Percentiles rank a stretch among this genome's conserved stretches.
Evolutionary conservation across 495 filamentous ascomycete genomes (phyloP).

Genomic region (Bombardia bombarda): DNA sequence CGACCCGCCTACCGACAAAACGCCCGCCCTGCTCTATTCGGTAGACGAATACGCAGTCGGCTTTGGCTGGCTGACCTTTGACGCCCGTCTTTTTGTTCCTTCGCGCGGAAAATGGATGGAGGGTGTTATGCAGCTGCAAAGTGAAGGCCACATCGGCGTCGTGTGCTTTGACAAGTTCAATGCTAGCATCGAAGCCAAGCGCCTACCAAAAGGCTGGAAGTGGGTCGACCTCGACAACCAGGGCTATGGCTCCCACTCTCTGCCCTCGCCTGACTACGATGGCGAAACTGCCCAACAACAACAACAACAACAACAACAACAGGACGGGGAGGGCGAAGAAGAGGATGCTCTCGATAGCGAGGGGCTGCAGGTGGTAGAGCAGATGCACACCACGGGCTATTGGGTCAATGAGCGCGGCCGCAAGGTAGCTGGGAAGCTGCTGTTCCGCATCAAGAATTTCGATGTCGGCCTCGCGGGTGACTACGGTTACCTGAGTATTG

Average conservation of each 20-base stretch:
- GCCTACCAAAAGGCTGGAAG: conserved; percentile 36
- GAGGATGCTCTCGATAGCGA: conserved; percentile 18
- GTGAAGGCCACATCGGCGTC: conserved; percentile 40
- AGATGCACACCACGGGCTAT: conserved; percentile 43
- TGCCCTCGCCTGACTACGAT: conserved; percentile 1
- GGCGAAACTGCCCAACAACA: conserved; percentile 11
- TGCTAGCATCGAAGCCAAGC: conserved; percentile 39
- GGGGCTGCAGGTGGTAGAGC: conserved; percentile 25
- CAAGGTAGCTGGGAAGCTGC: conserved; percentile 33
- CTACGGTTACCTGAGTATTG: conserved; percentile 38
- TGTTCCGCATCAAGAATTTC: conserved; percentile 43
- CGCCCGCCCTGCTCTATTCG: conserved; percentile 27
- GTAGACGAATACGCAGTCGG: conserved; percentile 38
- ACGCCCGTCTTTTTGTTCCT: conserved; percentile 37
- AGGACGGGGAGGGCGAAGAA: conserved; percentile 2
- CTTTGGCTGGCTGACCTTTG: conserved; percentile 40
- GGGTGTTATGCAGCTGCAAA: conserved; percentile 39
- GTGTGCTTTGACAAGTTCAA: conserved; percentile 45
- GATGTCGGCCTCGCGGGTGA: conserved; percentile 42
- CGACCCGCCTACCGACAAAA: conserved; percentile 29
- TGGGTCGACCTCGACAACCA: conserved; percentile 32
- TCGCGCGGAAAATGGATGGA: conserved; percentile 41
- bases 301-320: conserved; percentile 7
- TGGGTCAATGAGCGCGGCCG: conserved; percentile 33
- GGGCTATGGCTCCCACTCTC: conserved; percentile 3